Conservation (phyloP, 352 stramenopile species). For the Phytophthora meadii region DNA sequence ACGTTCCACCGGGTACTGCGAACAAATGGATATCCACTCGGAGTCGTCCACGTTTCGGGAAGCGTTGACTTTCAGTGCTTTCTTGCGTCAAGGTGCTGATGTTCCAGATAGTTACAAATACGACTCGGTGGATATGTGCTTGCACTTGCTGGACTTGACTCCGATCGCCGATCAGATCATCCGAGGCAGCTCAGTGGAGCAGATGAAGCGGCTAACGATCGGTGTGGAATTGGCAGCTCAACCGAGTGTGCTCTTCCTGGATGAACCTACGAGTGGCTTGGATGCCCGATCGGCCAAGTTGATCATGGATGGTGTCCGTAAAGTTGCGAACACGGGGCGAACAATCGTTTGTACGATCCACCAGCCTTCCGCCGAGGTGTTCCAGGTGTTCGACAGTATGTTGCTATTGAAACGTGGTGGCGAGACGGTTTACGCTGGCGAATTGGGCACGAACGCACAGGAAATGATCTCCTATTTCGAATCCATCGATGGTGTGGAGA, state of each 20-base stretch:
- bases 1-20: slow-evolving; percentile 20
- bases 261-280: slow-evolving; percentile 24
- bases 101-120: slow-evolving; percentile 18
- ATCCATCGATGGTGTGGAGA: slow-evolving; percentile 17
- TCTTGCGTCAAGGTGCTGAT: slow-evolving; percentile 15
- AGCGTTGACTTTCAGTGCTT: slow-evolving; percentile 20
- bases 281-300: slow-evolving; percentile 25
- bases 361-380: slow-evolving; percentile 21
- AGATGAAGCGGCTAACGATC: slow-evolving; percentile 30
- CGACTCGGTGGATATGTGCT: slow-evolving; percentile 13
- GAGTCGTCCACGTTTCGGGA: slow-evolving; percentile 20
- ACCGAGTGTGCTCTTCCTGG: slow-evolving; percentile 23
- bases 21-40: slow-evolving; percentile 26
- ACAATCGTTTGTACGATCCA: slow-evolving; percentile 22
- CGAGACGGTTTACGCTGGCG: slow-evolving; percentile 19
- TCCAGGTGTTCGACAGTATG: slow-evolving; percentile 21
- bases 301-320: slow-evolving; percentile 29
- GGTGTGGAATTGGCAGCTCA: slow-evolving; percentile 19
- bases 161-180: slow-evolving; percentile 28
- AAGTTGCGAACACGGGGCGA: slow-evolving; percentile 15
- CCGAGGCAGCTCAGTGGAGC: slow-evolving; percentile 25
- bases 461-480: slow-evolving; percentile 25
- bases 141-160: slow-evolving; percentile 15
- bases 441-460: slow-evolving; percentile 13
- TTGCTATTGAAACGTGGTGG: slow-evolving; percentile 22